Conservation (phyloP, 768 basidiomycete species). For the Leccinum incarnatum region DNA sequence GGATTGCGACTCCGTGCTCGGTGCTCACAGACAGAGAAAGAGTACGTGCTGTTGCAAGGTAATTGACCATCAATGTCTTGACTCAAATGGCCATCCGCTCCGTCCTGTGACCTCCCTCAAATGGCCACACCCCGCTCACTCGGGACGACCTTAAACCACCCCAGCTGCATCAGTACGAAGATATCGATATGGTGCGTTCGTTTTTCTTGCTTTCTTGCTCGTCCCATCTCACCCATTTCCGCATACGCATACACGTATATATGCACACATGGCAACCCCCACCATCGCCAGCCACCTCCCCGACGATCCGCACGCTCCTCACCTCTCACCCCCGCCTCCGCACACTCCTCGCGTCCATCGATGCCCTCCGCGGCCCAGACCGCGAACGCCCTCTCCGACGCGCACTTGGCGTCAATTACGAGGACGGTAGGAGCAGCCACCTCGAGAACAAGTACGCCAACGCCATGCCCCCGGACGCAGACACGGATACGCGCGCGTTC, state of each 20-base stretch:
- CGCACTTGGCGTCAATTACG: conserved; percentile 54
- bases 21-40: no score
- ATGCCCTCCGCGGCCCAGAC: conserved; percentile 58
- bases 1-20: no score
- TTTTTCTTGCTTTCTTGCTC: conserved; percentile 8
- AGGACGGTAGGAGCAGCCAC: conserved; percentile 27
- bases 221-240: no score
- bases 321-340: conserved; percentile 49
- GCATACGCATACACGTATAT: no score
- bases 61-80: no score
- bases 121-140: conserved; percentile 85
- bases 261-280: no score
- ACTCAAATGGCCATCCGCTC: conserved; percentile 30
- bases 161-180: conserved; percentile 70
- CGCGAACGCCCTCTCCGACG: conserved; percentile 65
- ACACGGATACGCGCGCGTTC: conserved; percentile 42
- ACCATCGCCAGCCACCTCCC: conserved; percentile 56
- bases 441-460: conserved; percentile 28
- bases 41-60: no score
- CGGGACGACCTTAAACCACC: conserved; percentile 82
- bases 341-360: conserved; percentile 52
- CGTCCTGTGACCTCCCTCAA: conserved; percentile 70
- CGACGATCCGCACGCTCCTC: conserved; percentile 54
- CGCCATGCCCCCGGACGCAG: conserved; percentile 40
- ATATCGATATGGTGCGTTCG: conserved; percentile 53